Evolutionary conservation across 148 eudicot species (phyloP).

Genomic region (Salicornia ramosissima): DNA sequence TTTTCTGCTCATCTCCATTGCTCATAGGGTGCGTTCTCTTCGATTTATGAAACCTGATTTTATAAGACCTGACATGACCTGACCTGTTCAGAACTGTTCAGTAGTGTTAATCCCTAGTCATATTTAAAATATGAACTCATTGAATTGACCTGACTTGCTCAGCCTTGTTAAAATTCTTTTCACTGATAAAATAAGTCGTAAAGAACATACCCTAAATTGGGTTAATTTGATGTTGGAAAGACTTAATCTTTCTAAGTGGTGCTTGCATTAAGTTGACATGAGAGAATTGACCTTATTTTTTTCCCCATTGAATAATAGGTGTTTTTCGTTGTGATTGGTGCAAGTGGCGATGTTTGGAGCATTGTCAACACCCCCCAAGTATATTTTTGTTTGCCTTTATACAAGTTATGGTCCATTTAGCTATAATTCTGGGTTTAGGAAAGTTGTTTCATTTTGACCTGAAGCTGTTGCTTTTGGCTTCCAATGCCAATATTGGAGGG

Average conservation of each 20-base stretch:
- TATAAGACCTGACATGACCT: no score
- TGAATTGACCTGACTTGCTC: no score
- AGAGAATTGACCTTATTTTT: not conserved
- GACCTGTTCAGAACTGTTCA: no score
- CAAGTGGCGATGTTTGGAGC: slow-evolving; percentile 73
- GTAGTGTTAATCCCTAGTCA: no score
- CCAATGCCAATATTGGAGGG: slow-evolving; percentile 90
- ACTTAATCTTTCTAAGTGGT: not conserved
- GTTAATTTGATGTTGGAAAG: not conserved
- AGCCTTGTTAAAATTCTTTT: no score
- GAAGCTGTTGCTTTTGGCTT: slow-evolving; percentile 65
- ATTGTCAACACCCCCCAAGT: slow-evolving; percentile 65
- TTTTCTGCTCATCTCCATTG: not conserved
- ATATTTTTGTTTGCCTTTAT: slow-evolving; percentile 75
- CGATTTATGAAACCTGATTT: no score
- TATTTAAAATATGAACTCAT: no score
- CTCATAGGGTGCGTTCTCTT: no score
- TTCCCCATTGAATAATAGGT: slow-evolving; percentile 45
- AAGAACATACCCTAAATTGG: no score
- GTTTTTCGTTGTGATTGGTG: slow-evolving; percentile 86
- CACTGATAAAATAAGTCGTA: no score
- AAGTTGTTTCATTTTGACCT: slow-evolving; percentile 51
- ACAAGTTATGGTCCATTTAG: slow-evolving; percentile 70
- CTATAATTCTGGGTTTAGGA: slow-evolving; percentile 59
- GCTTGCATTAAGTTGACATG: not conserved